These are phyloP conservation scores for Metarhizium robertsii DNA, from an alignment of 2,329 filamentous ascomycete genomes.

Conservation along the genomic window DNA sequence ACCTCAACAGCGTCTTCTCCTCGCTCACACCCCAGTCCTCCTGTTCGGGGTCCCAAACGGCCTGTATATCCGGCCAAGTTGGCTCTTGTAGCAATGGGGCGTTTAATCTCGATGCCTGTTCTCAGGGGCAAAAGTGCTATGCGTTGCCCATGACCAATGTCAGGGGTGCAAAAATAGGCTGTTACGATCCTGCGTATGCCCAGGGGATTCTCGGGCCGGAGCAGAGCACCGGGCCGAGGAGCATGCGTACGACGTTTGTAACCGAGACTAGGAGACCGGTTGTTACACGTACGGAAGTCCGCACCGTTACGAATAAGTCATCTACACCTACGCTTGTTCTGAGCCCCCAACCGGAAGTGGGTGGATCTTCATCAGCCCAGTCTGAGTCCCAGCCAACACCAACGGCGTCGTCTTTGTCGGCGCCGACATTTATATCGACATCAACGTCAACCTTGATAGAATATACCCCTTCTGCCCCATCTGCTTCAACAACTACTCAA, in stretches of 20 bases:
- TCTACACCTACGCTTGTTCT: neutral
- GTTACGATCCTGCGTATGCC: slow-evolving; percentile 31
- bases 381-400: neutral
- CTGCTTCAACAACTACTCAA: too few relatives aligned
- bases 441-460: too few relatives aligned
- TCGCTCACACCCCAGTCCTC: slow-evolving; percentile 33
- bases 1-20: slow-evolving; percentile 39
- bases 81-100: slow-evolving; percentile 35
- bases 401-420: neutral
- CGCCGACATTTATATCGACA: too few relatives aligned
- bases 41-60: slow-evolving; percentile 37
- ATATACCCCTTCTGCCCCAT: too few relatives aligned
- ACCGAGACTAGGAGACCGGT: neutral
- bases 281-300: neutral
- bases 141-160: slow-evolving; percentile 44
- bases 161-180: slow-evolving; percentile 39
- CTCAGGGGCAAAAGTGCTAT: slow-evolving; percentile 32
- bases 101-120: slow-evolving; percentile 33
- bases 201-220: slow-evolving; percentile 29
- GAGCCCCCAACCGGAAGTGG: neutral
- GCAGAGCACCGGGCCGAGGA: neutral
- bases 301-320: neutral
- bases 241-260: slow-evolving; percentile 2
- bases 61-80: slow-evolving; percentile 42
- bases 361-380: neutral